These are phyloP conservation scores for Anethum foeniculum DNA, from an alignment of 140 eudicot genomes.

Conservation along the genomic window DNA sequence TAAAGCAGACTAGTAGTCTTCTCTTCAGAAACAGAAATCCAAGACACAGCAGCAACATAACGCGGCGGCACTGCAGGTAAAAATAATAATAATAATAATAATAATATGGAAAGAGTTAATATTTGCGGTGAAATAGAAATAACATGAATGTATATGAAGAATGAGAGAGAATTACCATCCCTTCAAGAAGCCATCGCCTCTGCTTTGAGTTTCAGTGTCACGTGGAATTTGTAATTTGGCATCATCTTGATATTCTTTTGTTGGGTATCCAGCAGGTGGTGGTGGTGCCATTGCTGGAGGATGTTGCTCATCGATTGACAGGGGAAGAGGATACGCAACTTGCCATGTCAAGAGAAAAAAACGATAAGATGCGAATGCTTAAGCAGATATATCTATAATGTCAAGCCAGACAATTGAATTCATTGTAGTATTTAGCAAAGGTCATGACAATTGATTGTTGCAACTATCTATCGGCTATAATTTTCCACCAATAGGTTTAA, in stretches of 20 bases:
- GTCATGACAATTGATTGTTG: too few species aligned
- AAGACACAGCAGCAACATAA: slow-evolving; percentile 16
- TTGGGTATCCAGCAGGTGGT: slow-evolving; percentile 2
- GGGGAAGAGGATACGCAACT: slow-evolving; percentile 4
- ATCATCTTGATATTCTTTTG: neutral
- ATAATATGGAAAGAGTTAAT: neutral
- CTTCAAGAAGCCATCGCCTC: slow-evolving; percentile 13
- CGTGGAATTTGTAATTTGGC: neutral
- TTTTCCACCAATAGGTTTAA: too few species aligned
- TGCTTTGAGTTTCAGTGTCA: slow-evolving; percentile 2
- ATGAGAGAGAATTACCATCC: neutral
- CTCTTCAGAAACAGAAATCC: slow-evolving; percentile 11
- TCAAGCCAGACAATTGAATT: neutral
- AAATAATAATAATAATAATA: too few species aligned
- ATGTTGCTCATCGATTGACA: neutral
- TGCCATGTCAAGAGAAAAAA: neutral
- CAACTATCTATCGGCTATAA: too few species aligned
- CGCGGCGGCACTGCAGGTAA: slow-evolving; percentile 4
- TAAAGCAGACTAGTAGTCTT: neutral
- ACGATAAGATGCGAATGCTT: neutral
- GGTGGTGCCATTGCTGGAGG: neutral
- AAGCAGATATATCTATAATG: neutral
- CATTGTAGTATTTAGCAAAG: neutral
- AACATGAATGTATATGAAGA: too few species aligned
- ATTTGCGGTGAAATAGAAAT: neutral